A percentile compares a stretch with the other conserved stretches of the same genome.
phyloP scores from a whole-genome alignment of 2,329 filamentous ascomycete genomes.

The Orbilia blumenaviensis region DNA sequence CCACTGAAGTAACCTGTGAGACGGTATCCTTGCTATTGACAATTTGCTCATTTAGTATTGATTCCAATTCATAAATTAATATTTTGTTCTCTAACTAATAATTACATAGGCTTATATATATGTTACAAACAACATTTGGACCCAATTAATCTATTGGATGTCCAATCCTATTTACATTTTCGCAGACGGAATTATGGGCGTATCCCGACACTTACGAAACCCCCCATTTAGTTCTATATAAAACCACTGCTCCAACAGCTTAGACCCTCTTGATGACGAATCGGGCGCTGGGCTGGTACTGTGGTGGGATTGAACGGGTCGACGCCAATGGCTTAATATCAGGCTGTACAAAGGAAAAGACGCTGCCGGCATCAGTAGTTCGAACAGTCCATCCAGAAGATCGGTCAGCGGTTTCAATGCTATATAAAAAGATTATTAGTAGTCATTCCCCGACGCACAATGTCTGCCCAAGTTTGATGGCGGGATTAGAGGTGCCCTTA shows the following conservation, averaged over 20 bases:
- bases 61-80: no score
- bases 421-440: neutral
- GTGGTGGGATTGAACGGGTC: conserved; percentile 37
- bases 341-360: conserved; percentile 28
- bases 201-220: neutral
- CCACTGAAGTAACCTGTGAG: no score
- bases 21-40: no score
- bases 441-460: neutral
- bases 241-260: no score
- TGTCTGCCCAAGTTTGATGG: neutral
- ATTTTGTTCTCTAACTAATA: no score
- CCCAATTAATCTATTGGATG: no score
- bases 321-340: conserved; percentile 23
- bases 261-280: conserved; percentile 33
- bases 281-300: conserved; percentile 18
- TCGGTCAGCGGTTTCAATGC: conserved; percentile 28
- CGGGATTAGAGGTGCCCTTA: conserved; percentile 2
- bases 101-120: no score
- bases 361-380: neutral
- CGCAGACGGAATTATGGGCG: neutral
- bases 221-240: neutral
- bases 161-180: neutral
- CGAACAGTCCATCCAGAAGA: conserved; percentile 24
- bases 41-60: no score
- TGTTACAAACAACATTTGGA: no score